phyloP scores from a whole-genome alignment of 202 grass and related monocot genomes.

The Carex arenaria region DNA sequence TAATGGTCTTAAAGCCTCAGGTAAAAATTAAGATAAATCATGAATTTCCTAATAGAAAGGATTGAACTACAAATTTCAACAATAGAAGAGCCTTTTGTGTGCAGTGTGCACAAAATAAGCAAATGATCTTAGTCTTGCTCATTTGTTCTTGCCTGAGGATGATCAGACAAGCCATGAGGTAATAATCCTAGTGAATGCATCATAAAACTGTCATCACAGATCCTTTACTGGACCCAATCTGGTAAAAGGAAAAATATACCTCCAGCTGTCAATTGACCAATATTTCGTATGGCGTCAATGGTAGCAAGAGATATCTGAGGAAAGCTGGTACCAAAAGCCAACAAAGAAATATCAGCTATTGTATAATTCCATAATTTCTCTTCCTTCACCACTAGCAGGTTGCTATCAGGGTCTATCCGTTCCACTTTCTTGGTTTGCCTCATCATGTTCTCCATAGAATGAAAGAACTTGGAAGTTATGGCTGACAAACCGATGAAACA shows the following conservation, averaged over 20 bases:
- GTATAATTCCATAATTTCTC: constrained; percentile 92
- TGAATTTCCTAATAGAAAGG: background rate
- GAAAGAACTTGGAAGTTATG: constrained; percentile 74
- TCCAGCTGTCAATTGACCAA: constrained; percentile 74
- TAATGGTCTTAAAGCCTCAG: background rate
- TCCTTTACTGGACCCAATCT: background rate
- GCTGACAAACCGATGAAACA: constrained; percentile 79
- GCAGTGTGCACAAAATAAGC: background rate
- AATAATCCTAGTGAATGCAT: background rate
- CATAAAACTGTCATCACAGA: background rate
- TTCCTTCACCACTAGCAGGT: constrained; percentile 31
- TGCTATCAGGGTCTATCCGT: constrained; percentile 34
- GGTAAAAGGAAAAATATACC: constrained; percentile 36
- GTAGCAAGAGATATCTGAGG: constrained; percentile 87
- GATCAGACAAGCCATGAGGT: background rate
- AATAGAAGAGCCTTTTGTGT: background rate
- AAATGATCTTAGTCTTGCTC: background rate
- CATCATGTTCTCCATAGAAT: constrained; percentile 85
- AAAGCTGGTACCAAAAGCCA: constrained; percentile 95
- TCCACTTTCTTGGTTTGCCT: constrained; percentile 48
- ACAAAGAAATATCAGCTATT: constrained; percentile 73
- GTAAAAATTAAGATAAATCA: background rate
- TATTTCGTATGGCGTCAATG: constrained; percentile 70
- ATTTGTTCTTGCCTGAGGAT: background rate
- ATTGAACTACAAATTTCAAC: background rate